Evolutionary conservation across 2,329 filamentous ascomycete genomes (phyloP).

Genomic region (Xylariales sp.): DNA sequence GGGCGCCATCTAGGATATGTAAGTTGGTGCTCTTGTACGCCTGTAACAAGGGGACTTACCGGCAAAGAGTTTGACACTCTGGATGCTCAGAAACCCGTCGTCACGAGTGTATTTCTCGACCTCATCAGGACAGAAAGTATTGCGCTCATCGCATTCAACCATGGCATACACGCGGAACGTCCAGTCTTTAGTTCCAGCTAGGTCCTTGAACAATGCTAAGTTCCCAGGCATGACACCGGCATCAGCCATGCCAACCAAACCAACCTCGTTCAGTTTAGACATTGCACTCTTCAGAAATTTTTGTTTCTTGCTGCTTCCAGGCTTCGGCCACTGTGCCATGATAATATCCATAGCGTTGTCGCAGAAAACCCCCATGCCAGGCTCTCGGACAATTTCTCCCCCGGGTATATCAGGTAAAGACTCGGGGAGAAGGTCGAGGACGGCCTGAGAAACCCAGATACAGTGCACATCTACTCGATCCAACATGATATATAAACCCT

Average conservation of each 20-base stretch:
- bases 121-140: conserved; percentile 56
- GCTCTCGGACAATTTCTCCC: conserved; percentile 57
- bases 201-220: conserved; percentile 47
- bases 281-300: conserved; percentile 57
- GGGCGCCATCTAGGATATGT: conserved; percentile 53
- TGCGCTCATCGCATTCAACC: conserved; percentile 61
- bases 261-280: conserved; percentile 56
- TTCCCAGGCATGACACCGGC: conserved; percentile 56
- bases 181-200: conserved; percentile 49
- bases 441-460: conserved; percentile 62
- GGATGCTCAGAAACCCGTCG: conserved; percentile 50
- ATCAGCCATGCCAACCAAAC: conserved; percentile 66
- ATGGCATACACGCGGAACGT: conserved; percentile 64
- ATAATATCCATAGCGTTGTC: conserved; percentile 69
- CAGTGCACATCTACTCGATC: conserved; percentile 69
- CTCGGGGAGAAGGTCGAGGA: conserved; percentile 55
- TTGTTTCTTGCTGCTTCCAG: conserved; percentile 46
- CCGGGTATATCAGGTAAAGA: conserved; percentile 52
- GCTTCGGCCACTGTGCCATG: conserved; percentile 51
- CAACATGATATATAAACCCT: conserved; percentile 60
- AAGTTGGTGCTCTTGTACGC: background rate
- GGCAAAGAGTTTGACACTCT: conserved; percentile 66
- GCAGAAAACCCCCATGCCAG: conserved; percentile 65
- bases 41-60: conserved; percentile 33
- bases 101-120: conserved; percentile 37